These are phyloP conservation scores for Ceratobasidium papillatum DNA, from an alignment of 1,284 basidiomycete genomes.

Conservation along the genomic window DNA sequence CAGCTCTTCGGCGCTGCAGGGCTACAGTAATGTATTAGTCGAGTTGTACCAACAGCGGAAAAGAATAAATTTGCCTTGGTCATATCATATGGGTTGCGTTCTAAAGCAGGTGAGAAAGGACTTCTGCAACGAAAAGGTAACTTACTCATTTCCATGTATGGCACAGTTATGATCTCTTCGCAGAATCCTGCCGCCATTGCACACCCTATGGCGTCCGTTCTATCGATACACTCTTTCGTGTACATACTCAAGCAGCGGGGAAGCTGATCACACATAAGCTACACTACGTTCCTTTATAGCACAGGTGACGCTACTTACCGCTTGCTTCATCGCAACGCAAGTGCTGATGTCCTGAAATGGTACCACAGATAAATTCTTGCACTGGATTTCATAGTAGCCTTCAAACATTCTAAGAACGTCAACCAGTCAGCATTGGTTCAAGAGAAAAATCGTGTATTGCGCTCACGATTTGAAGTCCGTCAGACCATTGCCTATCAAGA, in stretches of 20 bases:
- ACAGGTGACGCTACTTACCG: constrained; percentile 53
- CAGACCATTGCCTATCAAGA: constrained; percentile 77
- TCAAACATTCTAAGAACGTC: constrained; percentile 46
- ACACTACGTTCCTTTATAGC: not conserved
- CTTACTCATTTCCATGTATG: not conserved
- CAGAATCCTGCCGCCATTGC: constrained; percentile 31
- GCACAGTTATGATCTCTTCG: not conserved
- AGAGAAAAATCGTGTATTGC: not conserved
- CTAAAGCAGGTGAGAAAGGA: not conserved
- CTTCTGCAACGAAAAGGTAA: not conserved
- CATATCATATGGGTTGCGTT: constrained; percentile 34
- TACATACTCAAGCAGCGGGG: constrained; percentile 29
- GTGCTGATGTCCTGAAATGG: constrained; percentile 66
- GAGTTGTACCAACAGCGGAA: not conserved
- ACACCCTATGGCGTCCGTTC: constrained; percentile 34
- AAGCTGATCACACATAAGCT: not conserved
- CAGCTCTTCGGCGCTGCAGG: constrained; percentile 21
- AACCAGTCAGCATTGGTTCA: too few relatives aligned
- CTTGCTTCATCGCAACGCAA: constrained; percentile 62
- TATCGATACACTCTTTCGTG: constrained; percentile 38
- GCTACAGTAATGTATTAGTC: not conserved
- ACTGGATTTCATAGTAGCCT: constrained; percentile 53
- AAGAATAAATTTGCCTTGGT: not conserved
- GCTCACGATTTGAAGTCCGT: constrained; percentile 52
- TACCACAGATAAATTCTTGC: constrained; percentile 49